Evolutionary conservation across 2,329 filamentous ascomycete genomes (phyloP).

Genomic region (Hymenoscyphus linearis): DNA sequence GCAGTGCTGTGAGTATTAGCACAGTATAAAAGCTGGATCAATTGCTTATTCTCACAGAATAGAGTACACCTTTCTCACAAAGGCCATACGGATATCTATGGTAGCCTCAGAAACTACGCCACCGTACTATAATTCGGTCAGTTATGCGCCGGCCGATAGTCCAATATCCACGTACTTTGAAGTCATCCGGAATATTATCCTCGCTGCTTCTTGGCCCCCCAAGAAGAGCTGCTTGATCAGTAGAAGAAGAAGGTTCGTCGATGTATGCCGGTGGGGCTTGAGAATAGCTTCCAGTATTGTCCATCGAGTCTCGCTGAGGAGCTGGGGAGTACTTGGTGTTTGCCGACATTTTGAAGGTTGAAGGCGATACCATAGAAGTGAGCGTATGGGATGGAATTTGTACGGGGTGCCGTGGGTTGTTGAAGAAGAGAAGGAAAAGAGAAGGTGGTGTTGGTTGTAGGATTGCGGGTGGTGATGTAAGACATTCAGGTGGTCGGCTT

Average conservation of each 20-base stretch:
- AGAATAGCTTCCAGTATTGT: constrained; percentile 58
- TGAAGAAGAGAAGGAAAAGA: neutral
- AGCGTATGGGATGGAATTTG: neutral
- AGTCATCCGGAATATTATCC: constrained; percentile 93
- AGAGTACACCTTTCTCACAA: constrained; percentile 94
- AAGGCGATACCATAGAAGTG: neutral
- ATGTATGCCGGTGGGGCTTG: constrained; percentile 82
- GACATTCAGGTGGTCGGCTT: neutral
- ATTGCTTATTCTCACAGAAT: constrained; percentile 58
- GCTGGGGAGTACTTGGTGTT: constrained; percentile 79
- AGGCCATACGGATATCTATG: constrained; percentile 93
- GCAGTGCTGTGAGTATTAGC: constrained; percentile 52
- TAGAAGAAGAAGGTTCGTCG: constrained; percentile 48
- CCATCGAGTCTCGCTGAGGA: constrained; percentile 80
- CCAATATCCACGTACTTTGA: constrained; percentile 59
- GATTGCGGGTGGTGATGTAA: neutral
- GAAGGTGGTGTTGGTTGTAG: neutral
- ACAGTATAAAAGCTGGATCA: neutral
- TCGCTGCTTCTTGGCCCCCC: constrained; percentile 72
- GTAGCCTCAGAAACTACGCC: constrained; percentile 90
- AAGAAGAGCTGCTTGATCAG: constrained; percentile 50
- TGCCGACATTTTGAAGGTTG: constrained; percentile 52
- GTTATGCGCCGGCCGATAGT: constrained; percentile 4
- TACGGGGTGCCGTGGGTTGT: neutral
- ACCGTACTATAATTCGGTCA: constrained; percentile 60